These are phyloP conservation scores for Plectosphaerella sp. DNA, from an alignment of 2,329 filamentous ascomycete genomes.

Conservation along the genomic window DNA sequence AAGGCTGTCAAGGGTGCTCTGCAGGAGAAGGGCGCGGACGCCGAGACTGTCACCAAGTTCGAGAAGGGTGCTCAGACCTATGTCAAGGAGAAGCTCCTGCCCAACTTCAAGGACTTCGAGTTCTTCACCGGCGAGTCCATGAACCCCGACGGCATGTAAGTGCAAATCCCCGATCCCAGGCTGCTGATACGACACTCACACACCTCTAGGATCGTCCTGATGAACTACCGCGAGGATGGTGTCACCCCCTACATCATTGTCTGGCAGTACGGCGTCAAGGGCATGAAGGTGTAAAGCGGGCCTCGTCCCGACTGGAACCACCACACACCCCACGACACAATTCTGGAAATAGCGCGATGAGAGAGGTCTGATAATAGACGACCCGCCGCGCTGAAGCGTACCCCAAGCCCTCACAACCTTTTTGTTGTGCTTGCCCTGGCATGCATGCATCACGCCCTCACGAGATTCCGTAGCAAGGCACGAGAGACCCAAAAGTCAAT, in stretches of 20 bases:
- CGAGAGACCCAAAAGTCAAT: not conserved
- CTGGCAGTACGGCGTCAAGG: conserved; percentile 91
- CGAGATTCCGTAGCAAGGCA: not conserved
- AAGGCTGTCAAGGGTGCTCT: conserved; percentile 66
- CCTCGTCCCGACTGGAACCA: not conserved
- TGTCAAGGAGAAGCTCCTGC: conserved; percentile 76
- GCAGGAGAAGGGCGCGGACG: conserved; percentile 26
- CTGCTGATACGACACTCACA: not conserved
- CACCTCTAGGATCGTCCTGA: conserved; percentile 67
- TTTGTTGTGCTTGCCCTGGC: too few species aligned
- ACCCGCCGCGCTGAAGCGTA: not conserved
- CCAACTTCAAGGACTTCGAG: conserved; percentile 94
- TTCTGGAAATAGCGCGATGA: not conserved
- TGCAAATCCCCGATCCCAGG: conserved; percentile 16
- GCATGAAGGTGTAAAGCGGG: conserved; percentile 81
- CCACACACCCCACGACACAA: not conserved
- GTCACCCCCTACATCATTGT: conserved; percentile 81
- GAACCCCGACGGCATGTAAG: conserved; percentile 91
- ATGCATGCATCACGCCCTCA: not conserved
- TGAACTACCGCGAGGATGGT: conserved; percentile 98
- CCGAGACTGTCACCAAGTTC: conserved; percentile 69
- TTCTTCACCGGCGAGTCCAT: conserved; percentile 90
- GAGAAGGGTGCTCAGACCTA: conserved; percentile 69
- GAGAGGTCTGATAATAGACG: not conserved
- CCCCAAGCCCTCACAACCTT: not conserved